phyloP scores from a whole-genome alignment of 345 rosid genomes.

The Citrus trifoliata region DNA sequence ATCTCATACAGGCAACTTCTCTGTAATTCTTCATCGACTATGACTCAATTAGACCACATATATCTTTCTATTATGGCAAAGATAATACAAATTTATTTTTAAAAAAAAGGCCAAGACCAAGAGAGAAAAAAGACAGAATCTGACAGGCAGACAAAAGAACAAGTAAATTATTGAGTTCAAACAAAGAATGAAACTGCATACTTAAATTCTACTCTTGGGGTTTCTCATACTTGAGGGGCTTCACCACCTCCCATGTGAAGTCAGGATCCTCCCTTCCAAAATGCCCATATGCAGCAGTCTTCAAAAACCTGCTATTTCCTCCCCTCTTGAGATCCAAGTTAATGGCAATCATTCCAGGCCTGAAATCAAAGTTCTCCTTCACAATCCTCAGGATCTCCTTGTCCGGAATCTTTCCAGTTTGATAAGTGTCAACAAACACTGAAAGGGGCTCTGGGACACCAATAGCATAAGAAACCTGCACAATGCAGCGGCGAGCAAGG shows the following conservation, averaged over 20 bases:
- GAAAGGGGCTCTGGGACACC: slow-evolving; percentile 45
- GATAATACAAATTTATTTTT: too few relatives aligned
- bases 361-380: slow-evolving; percentile 45
- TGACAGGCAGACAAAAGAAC: not conserved
- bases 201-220: slow-evolving; percentile 7
- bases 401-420: slow-evolving; percentile 42
- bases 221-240: slow-evolving; percentile 37
- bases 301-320: slow-evolving; percentile 41
- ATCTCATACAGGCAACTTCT: not conserved
- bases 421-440: slow-evolving; percentile 37
- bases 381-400: slow-evolving; percentile 43
- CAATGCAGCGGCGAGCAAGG: slow-evolving; percentile 42
- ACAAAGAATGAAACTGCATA: not conserved
- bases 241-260: slow-evolving; percentile 53
- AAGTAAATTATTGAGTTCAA: not conserved
- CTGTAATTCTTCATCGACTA: not conserved
- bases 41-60: not conserved
- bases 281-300: slow-evolving; percentile 48
- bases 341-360: slow-evolving; percentile 45
- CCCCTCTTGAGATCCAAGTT: slow-evolving; percentile 42
- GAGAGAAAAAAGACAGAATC: not conserved
- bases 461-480: slow-evolving; percentile 50
- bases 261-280: slow-evolving; percentile 44
- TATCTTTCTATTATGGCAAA: not conserved
- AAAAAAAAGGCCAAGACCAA: not conserved